These are phyloP conservation scores for Monosporozyma unispora DNA, from an alignment of 805 yeast species.

Conservation along the genomic window DNA sequence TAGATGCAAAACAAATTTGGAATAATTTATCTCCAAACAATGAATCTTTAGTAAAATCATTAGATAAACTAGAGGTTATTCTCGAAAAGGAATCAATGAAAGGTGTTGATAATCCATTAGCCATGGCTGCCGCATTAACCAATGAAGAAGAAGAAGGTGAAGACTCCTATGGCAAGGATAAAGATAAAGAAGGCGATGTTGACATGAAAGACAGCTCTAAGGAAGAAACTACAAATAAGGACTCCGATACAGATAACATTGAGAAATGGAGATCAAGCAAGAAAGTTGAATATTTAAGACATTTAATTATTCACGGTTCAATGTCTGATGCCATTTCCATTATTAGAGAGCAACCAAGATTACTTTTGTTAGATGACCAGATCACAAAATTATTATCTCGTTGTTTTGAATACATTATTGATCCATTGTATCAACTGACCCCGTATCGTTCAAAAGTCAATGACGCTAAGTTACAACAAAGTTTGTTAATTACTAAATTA, in stretches of 20 bases:
- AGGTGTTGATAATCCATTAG: slow-evolving; percentile 69
- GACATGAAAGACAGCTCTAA: slow-evolving; percentile 1
- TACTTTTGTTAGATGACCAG: slow-evolving; percentile 46
- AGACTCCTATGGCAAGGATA: slow-evolving; percentile 3
- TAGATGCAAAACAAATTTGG: slow-evolving; percentile 56
- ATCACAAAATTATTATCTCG: slow-evolving; percentile 41
- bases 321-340: slow-evolving; percentile 53
- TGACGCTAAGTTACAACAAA: background rate
- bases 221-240: slow-evolving; percentile 15
- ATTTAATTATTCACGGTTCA: slow-evolving; percentile 50
- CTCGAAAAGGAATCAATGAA: slow-evolving; percentile 47
- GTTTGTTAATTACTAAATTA: slow-evolving; percentile 4
- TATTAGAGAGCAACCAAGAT: slow-evolving; percentile 50
- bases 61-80: slow-evolving; percentile 37
- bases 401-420: slow-evolving; percentile 40
- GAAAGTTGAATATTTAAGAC: slow-evolving; percentile 42
- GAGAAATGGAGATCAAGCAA: slow-evolving; percentile 14
- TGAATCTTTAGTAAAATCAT: slow-evolving; percentile 36
- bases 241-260: slow-evolving; percentile 6
- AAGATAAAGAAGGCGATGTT: slow-evolving; percentile 1
- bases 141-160: slow-evolving; percentile 49
- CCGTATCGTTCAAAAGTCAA: background rate
- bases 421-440: slow-evolving; percentile 32
- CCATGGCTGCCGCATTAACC: slow-evolving; percentile 76
- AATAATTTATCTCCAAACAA: slow-evolving; percentile 47